Evolutionary conservation across 2,329 filamentous ascomycete species (phyloP).

Genomic region (Arthrobotrys conoides): DNA sequence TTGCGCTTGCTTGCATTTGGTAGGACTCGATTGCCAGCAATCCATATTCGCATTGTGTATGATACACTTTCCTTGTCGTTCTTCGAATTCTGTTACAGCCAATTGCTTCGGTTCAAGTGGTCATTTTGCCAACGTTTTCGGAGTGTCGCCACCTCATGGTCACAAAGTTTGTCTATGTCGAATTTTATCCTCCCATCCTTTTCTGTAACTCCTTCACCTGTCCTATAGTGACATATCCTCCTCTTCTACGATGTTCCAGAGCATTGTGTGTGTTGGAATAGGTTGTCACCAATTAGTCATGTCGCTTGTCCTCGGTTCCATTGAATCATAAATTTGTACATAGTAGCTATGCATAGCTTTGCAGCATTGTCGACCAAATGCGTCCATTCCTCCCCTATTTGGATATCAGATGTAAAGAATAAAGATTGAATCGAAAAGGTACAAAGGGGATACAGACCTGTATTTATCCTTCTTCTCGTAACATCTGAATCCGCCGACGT

Average conservation of each 20-base stretch:
- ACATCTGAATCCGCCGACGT: slow-evolving; percentile 29
- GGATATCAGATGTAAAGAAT: slow-evolving; percentile 22
- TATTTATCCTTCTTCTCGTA: slow-evolving; percentile 58
- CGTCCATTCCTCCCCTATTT: background rate
- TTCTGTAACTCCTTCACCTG: background rate
- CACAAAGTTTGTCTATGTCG: slow-evolving; percentile 38
- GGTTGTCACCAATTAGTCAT: slow-evolving; percentile 15
- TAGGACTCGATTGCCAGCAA: slow-evolving; percentile 47
- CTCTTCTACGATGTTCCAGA: slow-evolving; percentile 18
- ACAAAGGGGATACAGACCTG: slow-evolving; percentile 56
- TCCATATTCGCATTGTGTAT: slow-evolving; percentile 49
- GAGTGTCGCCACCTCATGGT: slow-evolving; percentile 32
- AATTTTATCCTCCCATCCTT: slow-evolving; percentile 3
- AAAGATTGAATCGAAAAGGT: slow-evolving; percentile 4
- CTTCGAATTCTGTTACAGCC: background rate
- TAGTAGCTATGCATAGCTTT: too few species aligned
- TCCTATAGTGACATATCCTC: slow-evolving; percentile 2
- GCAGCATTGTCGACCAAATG: slow-evolving; percentile 31
- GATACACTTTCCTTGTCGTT: slow-evolving; percentile 44
- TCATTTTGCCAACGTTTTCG: background rate
- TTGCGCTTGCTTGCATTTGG: slow-evolving; percentile 22
- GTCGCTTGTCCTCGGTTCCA: slow-evolving; percentile 30
- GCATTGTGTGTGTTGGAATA: slow-evolving; percentile 40
- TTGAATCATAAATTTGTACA: slow-evolving; percentile 33
- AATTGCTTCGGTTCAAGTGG: slow-evolving; percentile 1